Conservation (phyloP, 2,329 filamentous ascomycete species). For the Hymenoscyphus fraxineus region DNA sequence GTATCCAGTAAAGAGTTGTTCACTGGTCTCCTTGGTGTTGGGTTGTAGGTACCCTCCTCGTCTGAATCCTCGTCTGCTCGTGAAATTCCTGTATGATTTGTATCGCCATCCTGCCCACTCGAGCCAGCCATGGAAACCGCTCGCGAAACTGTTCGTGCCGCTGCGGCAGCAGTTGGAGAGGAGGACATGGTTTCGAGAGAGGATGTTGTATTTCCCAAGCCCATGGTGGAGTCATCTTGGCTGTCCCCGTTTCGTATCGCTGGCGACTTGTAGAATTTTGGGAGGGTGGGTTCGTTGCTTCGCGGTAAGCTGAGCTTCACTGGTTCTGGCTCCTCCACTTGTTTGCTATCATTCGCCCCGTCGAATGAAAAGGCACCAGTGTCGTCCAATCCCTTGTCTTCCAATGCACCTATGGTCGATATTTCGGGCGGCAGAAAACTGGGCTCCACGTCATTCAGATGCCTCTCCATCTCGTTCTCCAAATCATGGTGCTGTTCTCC, state of each 20-base stretch:
- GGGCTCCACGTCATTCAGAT: slow-evolving; percentile 62
- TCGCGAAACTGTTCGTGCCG: slow-evolving; percentile 51
- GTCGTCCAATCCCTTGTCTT: slow-evolving; percentile 48
- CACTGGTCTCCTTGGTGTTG: slow-evolving; percentile 26
- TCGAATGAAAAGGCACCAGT: slow-evolving; percentile 53
- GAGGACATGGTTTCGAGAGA: slow-evolving; percentile 52
- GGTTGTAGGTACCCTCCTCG: slow-evolving; percentile 24
- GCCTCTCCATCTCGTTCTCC: slow-evolving; percentile 35
- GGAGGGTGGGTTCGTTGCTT: slow-evolving; percentile 27
- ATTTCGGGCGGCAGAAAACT: slow-evolving; percentile 55
- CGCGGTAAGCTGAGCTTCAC: not conserved
- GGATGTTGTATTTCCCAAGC: slow-evolving; percentile 43
- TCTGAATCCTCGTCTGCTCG: slow-evolving; percentile 17
- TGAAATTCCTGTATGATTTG: slow-evolving; percentile 13
- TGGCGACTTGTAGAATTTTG: slow-evolving; percentile 30
- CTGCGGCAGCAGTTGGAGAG: slow-evolving; percentile 53
- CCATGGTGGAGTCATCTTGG: slow-evolving; percentile 20
- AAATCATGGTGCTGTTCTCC: slow-evolving; percentile 28
- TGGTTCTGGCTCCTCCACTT: not conserved
- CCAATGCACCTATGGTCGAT: slow-evolving; percentile 51
- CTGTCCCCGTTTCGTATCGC: slow-evolving; percentile 12
- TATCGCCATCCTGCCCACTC: slow-evolving; percentile 13
- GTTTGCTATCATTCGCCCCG: slow-evolving; percentile 16
- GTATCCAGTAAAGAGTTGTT: slow-evolving; percentile 18
- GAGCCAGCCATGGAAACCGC: slow-evolving; percentile 45